Base-by-base conservation (phyloP, 2,329 filamentous ascomycete species). In the Coleophoma cylindrospora region DNA sequence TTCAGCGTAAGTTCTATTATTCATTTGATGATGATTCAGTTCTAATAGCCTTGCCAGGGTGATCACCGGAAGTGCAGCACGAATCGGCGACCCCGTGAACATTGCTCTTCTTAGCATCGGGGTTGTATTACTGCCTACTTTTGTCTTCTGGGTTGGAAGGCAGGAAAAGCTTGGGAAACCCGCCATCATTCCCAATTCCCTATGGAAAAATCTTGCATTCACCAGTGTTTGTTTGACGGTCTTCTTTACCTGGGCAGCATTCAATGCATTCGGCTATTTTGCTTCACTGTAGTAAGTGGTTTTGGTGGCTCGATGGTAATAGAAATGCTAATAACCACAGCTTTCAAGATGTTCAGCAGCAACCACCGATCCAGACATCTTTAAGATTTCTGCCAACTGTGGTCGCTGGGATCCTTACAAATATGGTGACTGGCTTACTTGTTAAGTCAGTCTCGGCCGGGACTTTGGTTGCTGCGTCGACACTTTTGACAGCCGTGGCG, bases 391-490 rank as follows among this genome's bases (percentile, higher is more conserved):
- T 74, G 4, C 71, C 71, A 1, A 61, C 60, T 4, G 65, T 67
- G 0, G 56, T 74, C 9, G 57, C 65, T 2, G 72, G 71, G 0
- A 62, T 68, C 0, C 40, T 72, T 1, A 63, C 64, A 3, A 76
- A 74, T 48, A 40, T 78, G 7, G 62, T 66, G 7, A 73, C 73
- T 19, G 75, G 74, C 0, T 59, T 74, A 3, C 54, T 76, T 7
- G 68, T 74, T 1, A 70, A 75, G 51, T 64, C 64, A 21, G 61
- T 75, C 0, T 64, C 63, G 2, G 74, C 70, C 0, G 67, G 73
- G 48, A 66, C 65, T 48, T 58, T 73, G 2, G 68, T 76, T 1
- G 57, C 69, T 5, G 52, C 68, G 6, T 69, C 64, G 1, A 60
- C 64, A 3, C 41, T 64, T 2, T 49, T 74, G 14, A 66, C 57